phyloP scores from a whole-genome alignment of 140 eudicot species.

The Oenanthe javanica region DNA sequence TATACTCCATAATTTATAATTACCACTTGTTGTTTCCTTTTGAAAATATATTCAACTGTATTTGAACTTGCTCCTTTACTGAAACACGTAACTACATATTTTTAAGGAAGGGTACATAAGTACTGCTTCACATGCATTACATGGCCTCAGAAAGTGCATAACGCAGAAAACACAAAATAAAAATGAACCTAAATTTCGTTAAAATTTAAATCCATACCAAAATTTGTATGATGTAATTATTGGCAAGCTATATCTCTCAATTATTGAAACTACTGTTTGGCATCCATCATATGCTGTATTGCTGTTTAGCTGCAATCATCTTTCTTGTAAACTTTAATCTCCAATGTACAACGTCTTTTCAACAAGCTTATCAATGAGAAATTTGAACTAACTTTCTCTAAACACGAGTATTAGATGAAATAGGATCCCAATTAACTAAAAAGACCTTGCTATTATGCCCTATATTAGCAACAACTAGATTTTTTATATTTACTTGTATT shows the following conservation, averaged over 20 bases:
- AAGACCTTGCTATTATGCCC: not conserved
- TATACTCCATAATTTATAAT: not conserved
- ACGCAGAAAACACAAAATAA: not conserved
- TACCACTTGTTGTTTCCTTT: not conserved
- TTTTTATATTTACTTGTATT: not conserved
- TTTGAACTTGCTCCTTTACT: not conserved
- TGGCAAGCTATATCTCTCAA: not conserved
- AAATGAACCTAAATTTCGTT: not conserved
- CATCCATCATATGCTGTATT: not conserved
- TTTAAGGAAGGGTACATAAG: too few relatives aligned
- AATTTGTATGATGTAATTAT: too few relatives aligned
- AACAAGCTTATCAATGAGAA: not conserved
- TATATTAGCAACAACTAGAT: not conserved
- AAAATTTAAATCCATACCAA: too few relatives aligned
- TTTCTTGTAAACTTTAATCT: not conserved
- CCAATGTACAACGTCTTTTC: not conserved
- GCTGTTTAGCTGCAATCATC: not conserved
- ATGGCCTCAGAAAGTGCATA: not conserved
- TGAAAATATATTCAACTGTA: too few relatives aligned
- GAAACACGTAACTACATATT: not conserved
- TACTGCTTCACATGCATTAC: not conserved
- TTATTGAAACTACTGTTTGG: not conserved
- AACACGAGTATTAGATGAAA: not conserved
- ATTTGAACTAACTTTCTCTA: not conserved
- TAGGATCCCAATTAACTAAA: not conserved